Base-by-base conservation (phyloP, 1,139 yeast species). In the Scheffersomyces parashehatae region DNA sequence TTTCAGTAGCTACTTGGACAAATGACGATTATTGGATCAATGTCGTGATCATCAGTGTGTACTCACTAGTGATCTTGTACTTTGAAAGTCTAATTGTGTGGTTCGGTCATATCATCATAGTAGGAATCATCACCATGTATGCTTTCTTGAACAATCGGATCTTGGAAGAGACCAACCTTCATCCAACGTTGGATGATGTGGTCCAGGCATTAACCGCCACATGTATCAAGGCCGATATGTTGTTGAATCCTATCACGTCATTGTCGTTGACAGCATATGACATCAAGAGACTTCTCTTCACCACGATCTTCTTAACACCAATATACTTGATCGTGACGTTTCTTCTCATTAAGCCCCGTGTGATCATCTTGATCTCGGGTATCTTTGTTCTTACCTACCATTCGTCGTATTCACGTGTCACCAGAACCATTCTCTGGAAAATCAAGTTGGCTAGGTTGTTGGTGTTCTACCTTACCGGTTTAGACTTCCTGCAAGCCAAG, bases 1-100 rank as follows among this genome's bases (percentile, higher is more conserved):
- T 90, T 43, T 81, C 90, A 31, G 74, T 91, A 29, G 65, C 88
- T 28, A 91, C 98, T 0, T 93, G 99, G 99, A 88, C 97, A 2
- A 84, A 85, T 48, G 91, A 86, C 36, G 95, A 89, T 62, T 75
- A 79, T 38, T 89, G 95, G 89, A 68, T 85, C 47, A 83, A 90
- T 53, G 69, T 88, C 26, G 72, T 88, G 29, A 58, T 86, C 36
- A 79, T 87, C 28, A 70, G 82, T 16, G 53, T 75, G 12, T 85
- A 80, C 64, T 69, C 82, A 1, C 68, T 86, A 8, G 59, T 77
- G 9, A 88, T 88, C 28, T 67, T 87, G 28, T 88, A 91, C 64
- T 86, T 87, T 59, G 95, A 89, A 57, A 66, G 72, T 24, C 67
- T 90, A 46, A 78, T 88, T 36, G 79, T 81, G 24, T 90, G 88